These are phyloP conservation scores for Suillus decipiens DNA, from an alignment of 768 basidiomycete species.

Conservation along the genomic window DNA sequence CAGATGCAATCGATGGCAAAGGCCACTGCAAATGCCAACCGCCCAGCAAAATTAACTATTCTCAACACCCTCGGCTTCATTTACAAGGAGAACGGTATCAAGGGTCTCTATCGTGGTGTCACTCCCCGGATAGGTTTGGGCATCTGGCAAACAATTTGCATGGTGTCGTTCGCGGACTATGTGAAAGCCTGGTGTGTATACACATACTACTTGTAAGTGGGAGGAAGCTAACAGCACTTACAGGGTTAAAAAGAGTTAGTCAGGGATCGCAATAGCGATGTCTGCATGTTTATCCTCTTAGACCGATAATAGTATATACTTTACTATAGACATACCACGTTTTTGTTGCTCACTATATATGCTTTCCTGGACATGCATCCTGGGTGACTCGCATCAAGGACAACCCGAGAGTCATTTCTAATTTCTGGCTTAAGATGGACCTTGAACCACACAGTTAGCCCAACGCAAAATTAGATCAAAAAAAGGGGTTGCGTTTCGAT, in stretches of 20 bases:
- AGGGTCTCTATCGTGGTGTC: conserved; percentile 96
- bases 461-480: too few relatives aligned
- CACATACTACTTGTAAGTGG: too few relatives aligned
- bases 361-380: neutral
- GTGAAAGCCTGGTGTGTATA: conserved; percentile 76
- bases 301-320: conserved; percentile 17
- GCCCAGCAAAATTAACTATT: conserved; percentile 91
- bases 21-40: conserved; percentile 61
- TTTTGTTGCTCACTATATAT: conserved; percentile 4
- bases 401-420: too few relatives aligned
- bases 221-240: conserved; percentile 2
- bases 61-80: conserved; percentile 91
- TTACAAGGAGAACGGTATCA: conserved; percentile 95
- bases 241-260: conserved; percentile 53
- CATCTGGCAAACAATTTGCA: conserved; percentile 97
- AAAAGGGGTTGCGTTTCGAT: too few relatives aligned
- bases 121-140: conserved; percentile 96
- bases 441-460: too few relatives aligned
- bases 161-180: conserved; percentile 98
- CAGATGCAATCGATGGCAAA: conserved; percentile 99
- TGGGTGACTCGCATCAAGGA: neutral
- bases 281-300: conserved; percentile 17
- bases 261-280: conserved; percentile 15
- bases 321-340: conserved; percentile 19
- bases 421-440: too few relatives aligned